A percentile compares a stretch with the other conserved stretches of the same genome.
Evolutionary conservation across 1,139 yeast genomes (phyloP).

Genomic region (Lodderomyces metapsilosis): DNA sequence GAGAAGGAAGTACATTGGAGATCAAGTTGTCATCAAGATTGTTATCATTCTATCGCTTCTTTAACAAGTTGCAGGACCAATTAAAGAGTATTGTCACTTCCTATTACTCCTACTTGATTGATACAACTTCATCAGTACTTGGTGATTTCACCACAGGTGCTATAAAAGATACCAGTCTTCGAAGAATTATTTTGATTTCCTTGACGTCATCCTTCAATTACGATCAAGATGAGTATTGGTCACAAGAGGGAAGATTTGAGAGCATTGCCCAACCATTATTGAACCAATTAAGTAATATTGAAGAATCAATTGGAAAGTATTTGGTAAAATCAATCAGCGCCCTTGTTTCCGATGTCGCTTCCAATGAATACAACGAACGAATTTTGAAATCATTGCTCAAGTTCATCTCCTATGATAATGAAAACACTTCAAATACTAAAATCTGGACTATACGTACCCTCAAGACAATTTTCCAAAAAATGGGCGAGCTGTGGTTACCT

Average conservation of each 20-base stretch:
- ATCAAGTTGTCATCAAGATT: constrained; percentile 54
- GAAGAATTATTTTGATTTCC: constrained; percentile 71
- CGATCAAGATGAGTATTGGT: constrained; percentile 95
- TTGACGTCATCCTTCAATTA: constrained; percentile 77
- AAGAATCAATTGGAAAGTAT: constrained; percentile 69
- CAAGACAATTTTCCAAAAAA: constrained; percentile 80
- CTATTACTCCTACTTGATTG: constrained; percentile 82
- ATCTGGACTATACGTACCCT: constrained; percentile 81
- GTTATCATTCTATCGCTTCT: constrained; percentile 80
- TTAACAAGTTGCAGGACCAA: constrained; percentile 78
- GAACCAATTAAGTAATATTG: constrained; percentile 64
- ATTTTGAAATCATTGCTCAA: constrained; percentile 39
- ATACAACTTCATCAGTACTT: constrained; percentile 61
- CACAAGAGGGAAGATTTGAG: constrained; percentile 80
- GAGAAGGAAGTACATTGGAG: constrained; percentile 57
- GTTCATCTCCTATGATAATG: constrained; percentile 37
- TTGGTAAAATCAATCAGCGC: constrained; percentile 79
- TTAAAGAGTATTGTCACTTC: constrained; percentile 85
- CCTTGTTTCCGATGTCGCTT: constrained; percentile 68
- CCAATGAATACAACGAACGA: constrained; percentile 75
- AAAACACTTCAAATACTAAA: constrained; percentile 45
- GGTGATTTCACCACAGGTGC: constrained; percentile 38
- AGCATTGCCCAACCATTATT: constrained; percentile 61
- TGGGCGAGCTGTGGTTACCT: constrained; percentile 93
- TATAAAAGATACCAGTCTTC: constrained; percentile 52